Base-by-base conservation (phyloP, 2,329 filamentous ascomycete genomes). In the Coniochaeta sp. region DNA sequence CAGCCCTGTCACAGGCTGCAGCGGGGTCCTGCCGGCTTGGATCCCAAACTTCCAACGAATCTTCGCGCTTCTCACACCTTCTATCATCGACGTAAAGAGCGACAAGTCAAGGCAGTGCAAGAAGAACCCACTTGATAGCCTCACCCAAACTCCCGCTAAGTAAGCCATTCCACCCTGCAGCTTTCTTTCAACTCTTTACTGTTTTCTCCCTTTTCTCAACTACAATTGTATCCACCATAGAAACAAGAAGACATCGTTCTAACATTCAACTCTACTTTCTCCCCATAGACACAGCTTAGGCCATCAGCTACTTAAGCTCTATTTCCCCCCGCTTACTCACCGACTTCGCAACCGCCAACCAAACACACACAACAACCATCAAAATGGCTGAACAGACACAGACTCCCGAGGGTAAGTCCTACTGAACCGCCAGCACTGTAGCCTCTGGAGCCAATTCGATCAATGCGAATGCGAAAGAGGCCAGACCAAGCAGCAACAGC, bases 11-110 rank as follows among this genome's bases (percentile, higher is more conserved):
- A 22, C 8, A 7, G 27, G 27, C 27, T n/a, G n/a, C n/a, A n/a
- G n/a, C n/a, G n/a, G 27, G 27, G 27, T 6, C 12, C 3, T 18
- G 8, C 31, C 31, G 31, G n/a, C n/a, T 42, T n/a, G n/a, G 27
- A 12, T 30, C 8, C 38, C 38, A 42, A 42, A 42, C 38, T 26
- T 42, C 20, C 38, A 42, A 55, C 53, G 58, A 57, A 66, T 70
- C 68, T 69, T 70, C 70, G 60, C 61, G 65, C 67, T 73, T 73
- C 71, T 71, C 64, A 65, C 61, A 67, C 67, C 62, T 73, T 73
- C 71, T 48, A 48, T 48, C 65, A 66, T 60, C 57, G 55, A 56
- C 58, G 55, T 57, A 48, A 31, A 49, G 32, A 35, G 45, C 52
- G 35, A n/a, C n/a, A n/a, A n/a, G n/a, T n/a, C 51, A 55, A 55